A percentile compares a stretch with the other conserved stretches of the same genome.
Conservation (phyloP, 306 rosid species). For the Carpinus viminea region DNA sequence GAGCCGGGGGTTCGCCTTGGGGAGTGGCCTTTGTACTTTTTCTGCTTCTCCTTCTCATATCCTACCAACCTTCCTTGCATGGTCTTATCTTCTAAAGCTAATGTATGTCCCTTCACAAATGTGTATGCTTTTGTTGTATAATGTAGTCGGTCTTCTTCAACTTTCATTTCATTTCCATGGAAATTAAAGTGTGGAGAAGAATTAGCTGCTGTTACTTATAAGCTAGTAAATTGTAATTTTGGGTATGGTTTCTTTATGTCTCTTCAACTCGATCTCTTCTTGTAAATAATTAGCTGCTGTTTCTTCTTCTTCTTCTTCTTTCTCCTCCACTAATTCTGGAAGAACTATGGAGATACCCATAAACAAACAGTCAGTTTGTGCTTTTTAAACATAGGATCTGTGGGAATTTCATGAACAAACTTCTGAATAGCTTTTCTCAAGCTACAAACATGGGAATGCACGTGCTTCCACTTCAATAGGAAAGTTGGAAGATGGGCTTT, state of each 20-base stretch:
- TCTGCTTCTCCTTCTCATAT: slow-evolving; percentile 56
- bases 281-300: neutral
- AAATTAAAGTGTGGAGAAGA: slow-evolving; percentile 5
- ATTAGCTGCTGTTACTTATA: neutral
- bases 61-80: slow-evolving; percentile 66
- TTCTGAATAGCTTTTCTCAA: neutral
- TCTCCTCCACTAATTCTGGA: too few relatives aligned
- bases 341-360: neutral
- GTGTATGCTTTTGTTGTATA: neutral
- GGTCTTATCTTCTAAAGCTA: slow-evolving; percentile 35
- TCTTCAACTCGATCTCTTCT: neutral
- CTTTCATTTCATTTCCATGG: neutral
- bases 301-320: too few relatives aligned
- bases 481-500: neutral
- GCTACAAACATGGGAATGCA: neutral
- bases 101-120: slow-evolving; percentile 6
- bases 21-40: slow-evolving; percentile 64
- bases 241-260: neutral
- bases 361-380: neutral
- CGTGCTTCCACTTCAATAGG: neutral
- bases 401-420: neutral
- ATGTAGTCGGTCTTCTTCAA: neutral
- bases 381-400: neutral
- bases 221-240: slow-evolving; percentile 8
- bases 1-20: slow-evolving; percentile 80